phyloP scores from a whole-genome alignment of 257 asterid species.

The Leonotis leonurus region DNA sequence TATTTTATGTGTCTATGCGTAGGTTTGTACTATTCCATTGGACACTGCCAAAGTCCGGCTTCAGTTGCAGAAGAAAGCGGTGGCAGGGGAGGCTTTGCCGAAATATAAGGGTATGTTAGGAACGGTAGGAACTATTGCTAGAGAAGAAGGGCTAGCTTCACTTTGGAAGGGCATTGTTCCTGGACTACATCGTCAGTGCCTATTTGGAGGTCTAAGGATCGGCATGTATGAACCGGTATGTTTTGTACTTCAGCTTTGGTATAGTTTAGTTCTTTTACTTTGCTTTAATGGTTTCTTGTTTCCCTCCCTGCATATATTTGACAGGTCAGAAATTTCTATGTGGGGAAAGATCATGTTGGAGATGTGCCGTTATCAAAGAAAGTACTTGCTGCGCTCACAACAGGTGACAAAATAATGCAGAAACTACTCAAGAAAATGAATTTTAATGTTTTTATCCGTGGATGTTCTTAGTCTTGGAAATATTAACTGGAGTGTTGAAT shows the following conservation, averaged over 20 bases:
- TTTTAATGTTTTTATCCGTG: too few relatives aligned
- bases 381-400: constrained; percentile 90
- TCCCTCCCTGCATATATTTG: background rate
- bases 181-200: constrained; percentile 91
- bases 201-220: constrained; percentile 88
- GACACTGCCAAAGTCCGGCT: constrained; percentile 98
- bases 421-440: too few relatives aligned
- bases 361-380: constrained; percentile 89
- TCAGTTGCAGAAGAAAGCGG: constrained; percentile 83
- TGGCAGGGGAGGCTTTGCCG: constrained; percentile 70
- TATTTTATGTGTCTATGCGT: constrained; percentile 4
- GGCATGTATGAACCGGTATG: constrained; percentile 95
- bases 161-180: constrained; percentile 98
- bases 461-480: background rate
- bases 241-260: background rate
- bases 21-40: constrained; percentile 81
- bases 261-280: background rate
- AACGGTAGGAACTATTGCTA: constrained; percentile 92
- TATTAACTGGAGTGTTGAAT: constrained; percentile 2
- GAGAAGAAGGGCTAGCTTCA: constrained; percentile 81
- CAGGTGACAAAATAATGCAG: constrained; percentile 51
- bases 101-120: constrained; percentile 90
- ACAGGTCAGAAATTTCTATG: constrained; percentile 75
- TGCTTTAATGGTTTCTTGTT: background rate
- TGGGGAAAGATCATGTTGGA: constrained; percentile 92